These are phyloP conservation scores for Pleurozium schreberi DNA, from an alignment of 225 moss, liverwort and hornwort species.

Conservation along the genomic window DNA sequence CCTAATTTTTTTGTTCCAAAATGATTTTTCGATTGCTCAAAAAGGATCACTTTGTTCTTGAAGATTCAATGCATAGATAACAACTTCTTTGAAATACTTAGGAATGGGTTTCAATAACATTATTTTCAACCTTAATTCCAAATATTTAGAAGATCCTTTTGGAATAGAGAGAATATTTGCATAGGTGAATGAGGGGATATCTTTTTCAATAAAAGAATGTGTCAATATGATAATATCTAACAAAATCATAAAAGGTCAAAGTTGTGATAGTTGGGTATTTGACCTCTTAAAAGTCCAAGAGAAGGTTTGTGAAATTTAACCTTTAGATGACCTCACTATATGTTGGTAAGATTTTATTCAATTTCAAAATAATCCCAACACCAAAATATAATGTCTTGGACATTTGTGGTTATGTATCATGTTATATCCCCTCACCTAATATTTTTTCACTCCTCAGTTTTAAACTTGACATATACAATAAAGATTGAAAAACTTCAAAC, in stretches of 20 bases:
- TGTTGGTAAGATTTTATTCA: too few species aligned
- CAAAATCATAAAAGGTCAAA: background rate
- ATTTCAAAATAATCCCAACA: too few species aligned
- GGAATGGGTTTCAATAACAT: fast-evolving
- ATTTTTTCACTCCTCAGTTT: background rate
- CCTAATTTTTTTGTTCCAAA: background rate
- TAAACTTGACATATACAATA: background rate
- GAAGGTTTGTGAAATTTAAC: too few species aligned
- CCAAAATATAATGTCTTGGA: too few species aligned
- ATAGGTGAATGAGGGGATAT: too few species aligned
- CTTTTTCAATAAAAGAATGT: background rate
- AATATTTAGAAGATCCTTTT: background rate
- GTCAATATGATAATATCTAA: too few species aligned
- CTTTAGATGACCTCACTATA: too few species aligned
- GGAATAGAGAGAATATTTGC: fast-evolving
- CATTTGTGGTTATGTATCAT: too few species aligned
- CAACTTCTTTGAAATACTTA: background rate
- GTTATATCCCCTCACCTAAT: background rate
- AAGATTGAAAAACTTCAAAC: background rate
- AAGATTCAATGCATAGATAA: background rate
- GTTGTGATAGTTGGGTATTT: background rate
- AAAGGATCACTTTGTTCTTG: background rate
- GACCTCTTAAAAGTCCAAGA: fast-evolving
- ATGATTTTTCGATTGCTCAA: fast-evolving
- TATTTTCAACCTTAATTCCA: fast-evolving